phyloP scores from a whole-genome alignment of 352 stramenopile genomes.

The Globisporangium yorkense region DNA sequence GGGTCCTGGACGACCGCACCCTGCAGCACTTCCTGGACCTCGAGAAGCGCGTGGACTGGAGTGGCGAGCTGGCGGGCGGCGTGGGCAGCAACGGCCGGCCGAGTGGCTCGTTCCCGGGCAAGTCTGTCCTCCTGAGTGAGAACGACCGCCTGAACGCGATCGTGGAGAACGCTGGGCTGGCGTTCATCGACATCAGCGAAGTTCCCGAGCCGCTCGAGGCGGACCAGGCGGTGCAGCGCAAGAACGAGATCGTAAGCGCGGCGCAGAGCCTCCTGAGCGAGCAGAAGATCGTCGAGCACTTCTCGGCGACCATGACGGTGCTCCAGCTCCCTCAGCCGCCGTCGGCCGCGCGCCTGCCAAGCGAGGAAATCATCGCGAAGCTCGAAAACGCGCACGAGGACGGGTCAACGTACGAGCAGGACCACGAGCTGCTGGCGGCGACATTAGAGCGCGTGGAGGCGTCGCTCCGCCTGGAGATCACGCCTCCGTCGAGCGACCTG shows the following conservation, averaged over 20 bases:
- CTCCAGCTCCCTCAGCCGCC: slow-evolving; percentile 26
- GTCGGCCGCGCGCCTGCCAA: slow-evolving; percentile 16
- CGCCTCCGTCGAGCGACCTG: slow-evolving; percentile 47
- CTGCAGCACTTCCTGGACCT: slow-evolving; percentile 77
- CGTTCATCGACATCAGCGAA: slow-evolving; percentile 82
- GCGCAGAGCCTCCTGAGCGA: slow-evolving; percentile 44
- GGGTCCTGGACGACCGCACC: slow-evolving; percentile 70
- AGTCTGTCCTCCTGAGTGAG: slow-evolving; percentile 55
- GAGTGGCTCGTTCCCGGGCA: slow-evolving; percentile 41
- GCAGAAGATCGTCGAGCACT: slow-evolving; percentile 46
- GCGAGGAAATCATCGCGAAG: slow-evolving; percentile 40
- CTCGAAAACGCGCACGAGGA: slow-evolving; percentile 41
- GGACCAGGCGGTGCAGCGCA: slow-evolving; percentile 68
- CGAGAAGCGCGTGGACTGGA: slow-evolving; percentile 71
- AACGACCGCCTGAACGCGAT: slow-evolving; percentile 75
- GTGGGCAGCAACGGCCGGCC: slow-evolving; percentile 39
- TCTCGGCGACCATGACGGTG: slow-evolving; percentile 37
- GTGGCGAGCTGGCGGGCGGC: slow-evolving; percentile 34
- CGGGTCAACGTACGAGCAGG: slow-evolving; percentile 47
- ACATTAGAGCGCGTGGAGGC: slow-evolving; percentile 38
- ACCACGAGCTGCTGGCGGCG: slow-evolving; percentile 40
- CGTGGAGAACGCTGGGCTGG: slow-evolving; percentile 67
- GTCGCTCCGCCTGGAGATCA: slow-evolving; percentile 46
- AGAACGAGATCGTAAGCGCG: slow-evolving; percentile 65
- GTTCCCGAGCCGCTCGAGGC: slow-evolving; percentile 72